Base-by-base conservation (phyloP, 805 yeast genomes). In the Wickerhamiella sergipiensis region DNA sequence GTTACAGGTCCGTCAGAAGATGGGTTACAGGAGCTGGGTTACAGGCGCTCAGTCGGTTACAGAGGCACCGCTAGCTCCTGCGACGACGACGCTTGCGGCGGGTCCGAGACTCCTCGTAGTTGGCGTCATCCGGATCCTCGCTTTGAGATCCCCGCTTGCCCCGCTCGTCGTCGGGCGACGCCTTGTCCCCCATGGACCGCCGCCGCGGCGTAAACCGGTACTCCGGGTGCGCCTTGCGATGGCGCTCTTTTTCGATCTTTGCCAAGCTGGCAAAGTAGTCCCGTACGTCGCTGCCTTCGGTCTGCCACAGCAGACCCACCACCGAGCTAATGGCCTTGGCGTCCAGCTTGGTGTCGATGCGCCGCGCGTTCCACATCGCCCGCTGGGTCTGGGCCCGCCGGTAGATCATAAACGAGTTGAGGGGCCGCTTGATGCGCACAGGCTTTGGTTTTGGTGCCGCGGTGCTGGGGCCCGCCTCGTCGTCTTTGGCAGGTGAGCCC, bases 331-430 rank as follows among this genome's bases (percentile, higher is more conserved):
- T 62, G 29, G 64, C 53, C 54, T 71, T 74, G 50, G 72, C 74
- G 53, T 72, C 70, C 49, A 71, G 62, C 55, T 66, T 68, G 52
- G 58, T 55, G 43, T 55, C 59, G 49, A 51, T 51, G 43, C 60
- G 54, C 38, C 59, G 52, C 15, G 64, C 62, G 44, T 63, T 59
- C 5, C 64, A 59, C 51, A 67, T 61, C 17, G 72, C 71, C 10
- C 67, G 67, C 53, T 70, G 71, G 17, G 73, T 68, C 67, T 72
- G 70, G 6, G 70, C 57, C 19, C 70, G 62, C 48, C 77, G 64
- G 56, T 74, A 73, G 9, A 73, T 62, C 77, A 73, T 73, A 55
- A 71, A 73, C 24, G 74, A 68, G 59, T 73, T 73, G 51, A 72
- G 62, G 0, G 77, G 77, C 43, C 78, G 66, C 54, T 73, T 74